Evolutionary conservation across 441 rosid genomes (phyloP).

Genomic region (Aquilaria agallochum): DNA sequence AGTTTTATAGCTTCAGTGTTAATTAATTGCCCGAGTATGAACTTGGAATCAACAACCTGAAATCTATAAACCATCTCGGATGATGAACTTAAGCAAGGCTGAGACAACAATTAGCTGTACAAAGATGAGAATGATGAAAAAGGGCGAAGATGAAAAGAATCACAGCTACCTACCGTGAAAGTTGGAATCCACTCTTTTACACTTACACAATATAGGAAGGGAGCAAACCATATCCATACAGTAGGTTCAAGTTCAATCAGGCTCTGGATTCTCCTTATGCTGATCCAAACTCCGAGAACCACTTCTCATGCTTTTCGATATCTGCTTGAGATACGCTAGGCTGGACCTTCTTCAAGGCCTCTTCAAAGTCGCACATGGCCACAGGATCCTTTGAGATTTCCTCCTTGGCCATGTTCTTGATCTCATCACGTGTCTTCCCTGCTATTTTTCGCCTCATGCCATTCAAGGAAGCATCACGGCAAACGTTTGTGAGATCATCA

Average conservation of each 20-base stretch:
- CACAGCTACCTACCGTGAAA: neutral
- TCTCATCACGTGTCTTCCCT: constrained; percentile 97
- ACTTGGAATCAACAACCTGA: too few species aligned
- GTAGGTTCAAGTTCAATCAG: neutral
- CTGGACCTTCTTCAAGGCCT: constrained; percentile 90
- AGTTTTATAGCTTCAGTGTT: too few species aligned
- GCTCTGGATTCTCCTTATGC: constrained; percentile 29
- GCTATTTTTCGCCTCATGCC: constrained; percentile 99
- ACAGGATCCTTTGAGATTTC: constrained; percentile 97
- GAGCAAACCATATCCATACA: neutral
- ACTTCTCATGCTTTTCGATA: constrained; percentile 97
- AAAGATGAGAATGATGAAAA: too few species aligned
- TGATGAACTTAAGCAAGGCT: too few species aligned
- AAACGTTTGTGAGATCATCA: constrained; percentile 96
- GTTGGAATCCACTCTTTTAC: neutral
- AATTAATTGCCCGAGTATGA: too few species aligned
- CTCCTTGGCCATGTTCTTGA: constrained; percentile 96
- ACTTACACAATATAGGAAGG: constrained; percentile 11
- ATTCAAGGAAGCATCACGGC: constrained; percentile 95
- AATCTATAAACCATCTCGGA: too few species aligned
- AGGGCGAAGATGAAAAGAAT: too few species aligned
- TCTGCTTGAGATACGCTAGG: constrained; percentile 85
- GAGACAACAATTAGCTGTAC: too few species aligned
- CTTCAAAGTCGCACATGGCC: constrained; percentile 98
- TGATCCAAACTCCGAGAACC: constrained; percentile 92